Conservation (phyloP, 2,329 filamentous ascomycete species). For the Arthrobotrys sinensis region DNA sequence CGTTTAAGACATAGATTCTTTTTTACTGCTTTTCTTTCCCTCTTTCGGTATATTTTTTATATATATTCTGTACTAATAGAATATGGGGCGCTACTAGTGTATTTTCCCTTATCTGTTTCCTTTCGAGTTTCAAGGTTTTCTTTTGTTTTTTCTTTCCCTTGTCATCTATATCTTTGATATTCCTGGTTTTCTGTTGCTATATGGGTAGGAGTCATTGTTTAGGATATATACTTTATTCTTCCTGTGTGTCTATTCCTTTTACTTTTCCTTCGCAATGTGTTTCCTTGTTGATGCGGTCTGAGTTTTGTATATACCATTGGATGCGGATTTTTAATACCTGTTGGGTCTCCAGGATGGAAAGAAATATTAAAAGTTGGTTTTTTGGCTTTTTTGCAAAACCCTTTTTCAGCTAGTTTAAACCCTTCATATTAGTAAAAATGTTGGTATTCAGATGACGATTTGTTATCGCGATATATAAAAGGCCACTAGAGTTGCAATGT, state of each 20-base stretch:
- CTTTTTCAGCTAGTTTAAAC: neutral
- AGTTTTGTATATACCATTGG: slow-evolving; percentile 41
- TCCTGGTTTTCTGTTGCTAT: slow-evolving; percentile 1
- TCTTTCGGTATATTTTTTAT: slow-evolving; percentile 43
- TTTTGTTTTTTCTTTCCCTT: slow-evolving; percentile 27
- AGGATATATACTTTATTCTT: slow-evolving; percentile 23
- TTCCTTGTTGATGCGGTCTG: slow-evolving; percentile 28
- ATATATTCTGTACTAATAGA: slow-evolving; percentile 57
- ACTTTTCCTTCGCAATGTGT: slow-evolving; percentile 12
- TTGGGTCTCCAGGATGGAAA: neutral
- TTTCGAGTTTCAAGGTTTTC: slow-evolving; percentile 25
- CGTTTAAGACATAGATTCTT: slow-evolving; percentile 53
- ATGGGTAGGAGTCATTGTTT: slow-evolving; percentile 39
- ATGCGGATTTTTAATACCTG: slow-evolving; percentile 34
- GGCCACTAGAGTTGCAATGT: too few species aligned
- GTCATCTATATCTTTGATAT: slow-evolving; percentile 6
- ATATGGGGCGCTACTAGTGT: slow-evolving; percentile 58
- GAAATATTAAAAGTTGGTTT: slow-evolving; percentile 16
- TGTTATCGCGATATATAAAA: too few species aligned
- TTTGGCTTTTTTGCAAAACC: neutral
- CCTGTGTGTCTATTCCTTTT: neutral
- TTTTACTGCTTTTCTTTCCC: slow-evolving; percentile 1
- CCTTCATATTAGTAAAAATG: too few species aligned
- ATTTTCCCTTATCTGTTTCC: slow-evolving; percentile 14
- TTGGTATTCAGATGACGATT: too few species aligned